Evolutionary conservation across 306 rosid species (phyloP).

Genomic region (Arachis hypogaea): DNA sequence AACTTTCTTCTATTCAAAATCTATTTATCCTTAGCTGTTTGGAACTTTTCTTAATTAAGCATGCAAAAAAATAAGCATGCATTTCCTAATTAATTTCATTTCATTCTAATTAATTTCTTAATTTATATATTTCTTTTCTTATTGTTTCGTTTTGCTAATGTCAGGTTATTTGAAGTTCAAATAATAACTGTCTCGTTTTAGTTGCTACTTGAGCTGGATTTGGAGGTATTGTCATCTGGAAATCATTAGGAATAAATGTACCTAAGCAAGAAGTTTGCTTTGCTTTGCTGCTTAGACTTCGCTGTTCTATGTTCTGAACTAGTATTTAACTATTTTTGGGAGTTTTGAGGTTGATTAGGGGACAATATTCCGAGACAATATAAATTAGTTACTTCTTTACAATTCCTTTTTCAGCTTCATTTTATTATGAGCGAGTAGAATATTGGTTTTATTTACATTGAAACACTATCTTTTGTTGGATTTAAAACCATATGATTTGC

Average conservation of each 20-base stretch:
- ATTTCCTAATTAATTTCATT: too few species aligned
- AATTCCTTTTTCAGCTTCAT: conserved; percentile 14
- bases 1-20: too few species aligned
- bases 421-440: conserved; percentile 1
- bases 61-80: too few species aligned
- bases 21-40: too few species aligned
- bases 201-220: conserved; percentile 29
- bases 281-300: conserved; percentile 1
- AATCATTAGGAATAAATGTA: neutral
- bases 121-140: neutral
- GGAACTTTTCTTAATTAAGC: too few species aligned
- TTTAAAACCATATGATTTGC: neutral
- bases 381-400: conserved; percentile 3
- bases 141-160: conserved; percentile 4
- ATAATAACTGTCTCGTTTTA: neutral
- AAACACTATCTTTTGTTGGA: neutral
- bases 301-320: neutral
- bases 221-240: conserved; percentile 25
- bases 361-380: neutral
- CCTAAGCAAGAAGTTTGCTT: neutral
- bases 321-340: neutral
- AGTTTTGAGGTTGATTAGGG: neutral
- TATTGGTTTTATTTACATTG: conserved; percentile 1
- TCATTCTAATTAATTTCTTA: neutral
- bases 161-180: conserved; percentile 32